Evolutionary conservation across 768 basidiomycete species (phyloP).

Genomic region (Suillus decipiens): DNA sequence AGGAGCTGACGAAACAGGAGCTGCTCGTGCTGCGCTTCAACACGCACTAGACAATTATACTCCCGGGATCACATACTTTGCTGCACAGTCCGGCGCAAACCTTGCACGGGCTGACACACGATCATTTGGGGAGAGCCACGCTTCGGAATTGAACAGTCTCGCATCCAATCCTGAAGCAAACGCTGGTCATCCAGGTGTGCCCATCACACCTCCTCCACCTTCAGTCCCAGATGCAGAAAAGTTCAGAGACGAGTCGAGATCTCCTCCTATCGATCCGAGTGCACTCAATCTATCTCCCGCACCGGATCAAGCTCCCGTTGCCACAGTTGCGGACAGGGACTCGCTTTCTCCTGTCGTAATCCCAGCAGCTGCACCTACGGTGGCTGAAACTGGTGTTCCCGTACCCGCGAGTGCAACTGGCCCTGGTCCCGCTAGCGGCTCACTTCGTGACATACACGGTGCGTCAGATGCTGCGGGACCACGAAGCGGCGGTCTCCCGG

Average conservation of each 20-base stretch:
- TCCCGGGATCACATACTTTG: conserved; percentile 61
- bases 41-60: conserved; percentile 78
- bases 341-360: conserved; percentile 19
- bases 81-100: conserved; percentile 47
- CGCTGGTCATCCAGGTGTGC: conserved; percentile 36
- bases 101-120: conserved; percentile 71
- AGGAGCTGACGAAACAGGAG: conserved; percentile 63
- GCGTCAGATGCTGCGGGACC: conserved; percentile 39
- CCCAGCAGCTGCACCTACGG: conserved; percentile 52
- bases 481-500: conserved; percentile 33
- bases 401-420: conserved; percentile 56
- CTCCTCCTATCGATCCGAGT: conserved; percentile 24
- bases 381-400: conserved; percentile 79
- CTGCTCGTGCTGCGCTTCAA: conserved; percentile 73
- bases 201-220: conserved; percentile 48
- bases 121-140: conserved; percentile 86
- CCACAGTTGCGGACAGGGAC: conserved; percentile 23
- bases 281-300: conserved; percentile 29
- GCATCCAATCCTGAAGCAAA: conserved; percentile 31
- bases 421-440: conserved; percentile 68
- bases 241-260: conserved; percentile 12
- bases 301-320: conserved; percentile 27
- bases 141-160: conserved; percentile 66
- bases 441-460: conserved; percentile 52
- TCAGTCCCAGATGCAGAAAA: conserved; percentile 12